Conservation (phyloP, 1,284 basidiomycete genomes). For the Tilletia horrida region DNA sequence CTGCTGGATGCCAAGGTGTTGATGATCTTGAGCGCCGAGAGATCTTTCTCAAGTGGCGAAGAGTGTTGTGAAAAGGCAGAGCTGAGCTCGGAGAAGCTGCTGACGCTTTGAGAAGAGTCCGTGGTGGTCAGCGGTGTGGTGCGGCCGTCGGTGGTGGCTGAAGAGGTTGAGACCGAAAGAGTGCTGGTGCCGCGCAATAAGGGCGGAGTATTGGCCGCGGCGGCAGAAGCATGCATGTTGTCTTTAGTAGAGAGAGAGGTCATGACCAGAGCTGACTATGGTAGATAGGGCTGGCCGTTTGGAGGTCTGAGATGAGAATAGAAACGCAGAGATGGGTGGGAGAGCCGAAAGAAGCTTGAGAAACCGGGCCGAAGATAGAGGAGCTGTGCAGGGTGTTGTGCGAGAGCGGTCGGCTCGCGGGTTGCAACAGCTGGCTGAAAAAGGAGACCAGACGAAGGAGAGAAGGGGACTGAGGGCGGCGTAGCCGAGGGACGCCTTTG, state of each 20-base stretch:
- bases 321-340: background rate
- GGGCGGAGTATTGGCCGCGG: background rate
- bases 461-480: slow-evolving; percentile 1
- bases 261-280: too few species aligned
- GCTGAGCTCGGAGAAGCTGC: too few species aligned
- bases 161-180: background rate
- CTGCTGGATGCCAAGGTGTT: background rate
- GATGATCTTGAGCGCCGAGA: background rate
- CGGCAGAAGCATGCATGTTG: background rate
- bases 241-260: too few species aligned
- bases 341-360: background rate
- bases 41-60: too few species aligned
- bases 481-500: slow-evolving; percentile 14
- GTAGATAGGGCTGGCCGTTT: too few species aligned
- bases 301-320: background rate
- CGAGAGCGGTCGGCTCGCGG: slow-evolving; percentile 18
- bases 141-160: background rate
- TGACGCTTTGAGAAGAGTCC: too few species aligned
- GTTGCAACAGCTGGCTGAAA: background rate
- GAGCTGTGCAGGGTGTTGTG: background rate
- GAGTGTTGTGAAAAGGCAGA: too few species aligned
- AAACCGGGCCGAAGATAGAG: background rate
- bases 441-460: background rate
- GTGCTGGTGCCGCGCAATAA: background rate
- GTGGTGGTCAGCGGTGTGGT: too few species aligned